A percentile compares a stretch with the other conserved stretches of the same genome.
Conservation (phyloP, 371 early-diverging fungal species). For the Mortierella sp. region DNA sequence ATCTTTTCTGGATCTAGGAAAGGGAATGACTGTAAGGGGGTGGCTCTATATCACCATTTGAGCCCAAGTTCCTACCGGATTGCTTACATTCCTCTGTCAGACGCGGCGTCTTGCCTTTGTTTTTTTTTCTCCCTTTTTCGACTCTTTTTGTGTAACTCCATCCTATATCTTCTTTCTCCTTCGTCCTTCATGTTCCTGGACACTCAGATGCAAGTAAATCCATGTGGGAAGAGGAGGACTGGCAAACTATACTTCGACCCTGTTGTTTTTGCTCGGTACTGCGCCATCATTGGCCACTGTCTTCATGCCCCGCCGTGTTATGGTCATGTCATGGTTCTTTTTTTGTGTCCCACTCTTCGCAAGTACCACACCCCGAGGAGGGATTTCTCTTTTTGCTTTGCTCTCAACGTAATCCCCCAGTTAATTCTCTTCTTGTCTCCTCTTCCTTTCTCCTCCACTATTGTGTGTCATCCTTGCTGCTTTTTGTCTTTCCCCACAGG, state of each 20-base stretch:
- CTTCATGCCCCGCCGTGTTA: not conserved
- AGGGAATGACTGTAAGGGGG: no score
- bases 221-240: no score
- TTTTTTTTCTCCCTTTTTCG: not conserved
- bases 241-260: no score
- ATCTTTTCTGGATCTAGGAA: no score
- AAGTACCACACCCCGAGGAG: no score
- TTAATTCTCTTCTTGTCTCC: not conserved
- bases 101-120: not conserved
- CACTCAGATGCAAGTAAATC: no score
- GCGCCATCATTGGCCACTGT: constrained; percentile 1
- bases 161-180: not conserved
- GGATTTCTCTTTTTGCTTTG: not conserved
- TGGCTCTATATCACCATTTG: no score
- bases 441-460: not conserved
- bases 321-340: not conserved
- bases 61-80: no score
- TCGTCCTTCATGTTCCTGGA: no score
- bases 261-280: not conserved
- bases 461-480: no score
- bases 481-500: not conserved
- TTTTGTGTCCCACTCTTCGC: not conserved
- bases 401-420: no score
- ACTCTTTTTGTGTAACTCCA: constrained; percentile 3
- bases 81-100: no score